A percentile compares a stretch with the other conserved stretches of the same genome.
Evolutionary conservation across 148 eudicot genomes (phyloP).

Genomic region (Polygonum maritimum): DNA sequence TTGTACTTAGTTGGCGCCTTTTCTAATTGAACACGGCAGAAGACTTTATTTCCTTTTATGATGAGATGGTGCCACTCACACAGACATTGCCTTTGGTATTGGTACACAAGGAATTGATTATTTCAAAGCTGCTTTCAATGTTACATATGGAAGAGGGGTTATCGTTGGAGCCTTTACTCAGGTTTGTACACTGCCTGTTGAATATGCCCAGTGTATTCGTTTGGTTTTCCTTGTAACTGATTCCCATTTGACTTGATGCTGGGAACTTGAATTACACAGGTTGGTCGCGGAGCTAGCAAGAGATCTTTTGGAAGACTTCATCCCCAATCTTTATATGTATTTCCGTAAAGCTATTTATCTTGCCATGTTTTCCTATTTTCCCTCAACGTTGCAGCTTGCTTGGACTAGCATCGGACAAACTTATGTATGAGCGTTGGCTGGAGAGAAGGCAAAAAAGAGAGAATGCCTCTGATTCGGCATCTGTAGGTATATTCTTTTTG

Average conservation of each 20-base stretch:
- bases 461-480: too few species aligned
- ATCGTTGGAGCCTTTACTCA: slow-evolving; percentile 81
- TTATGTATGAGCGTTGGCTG: too few species aligned
- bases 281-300: slow-evolving; percentile 80
- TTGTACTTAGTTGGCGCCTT: not conserved
- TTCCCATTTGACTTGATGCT: not conserved
- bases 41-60: too few species aligned
- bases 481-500: too few species aligned
- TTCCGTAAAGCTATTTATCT: too few species aligned
- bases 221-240: not conserved
- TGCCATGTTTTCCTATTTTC: too few species aligned
- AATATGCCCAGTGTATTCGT: not conserved
- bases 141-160: slow-evolving; percentile 56
- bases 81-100: too few species aligned
- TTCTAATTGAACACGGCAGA: slow-evolving; percentile 45
- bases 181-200: slow-evolving; percentile 21
- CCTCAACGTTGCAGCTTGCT: too few species aligned
- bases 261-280: slow-evolving; percentile 32
- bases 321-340: too few species aligned
- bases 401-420: too few species aligned
- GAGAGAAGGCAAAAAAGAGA: too few species aligned
- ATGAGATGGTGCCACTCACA: too few species aligned
- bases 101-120: slow-evolving; percentile 18
- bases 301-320: slow-evolving; percentile 47
- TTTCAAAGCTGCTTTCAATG: slow-evolving; percentile 53